Evolutionary conservation across 352 stramenopile genomes (phyloP), one percentile per base, ranked within the genome.

Genomic region (Globisporangium nodosum): DNA sequence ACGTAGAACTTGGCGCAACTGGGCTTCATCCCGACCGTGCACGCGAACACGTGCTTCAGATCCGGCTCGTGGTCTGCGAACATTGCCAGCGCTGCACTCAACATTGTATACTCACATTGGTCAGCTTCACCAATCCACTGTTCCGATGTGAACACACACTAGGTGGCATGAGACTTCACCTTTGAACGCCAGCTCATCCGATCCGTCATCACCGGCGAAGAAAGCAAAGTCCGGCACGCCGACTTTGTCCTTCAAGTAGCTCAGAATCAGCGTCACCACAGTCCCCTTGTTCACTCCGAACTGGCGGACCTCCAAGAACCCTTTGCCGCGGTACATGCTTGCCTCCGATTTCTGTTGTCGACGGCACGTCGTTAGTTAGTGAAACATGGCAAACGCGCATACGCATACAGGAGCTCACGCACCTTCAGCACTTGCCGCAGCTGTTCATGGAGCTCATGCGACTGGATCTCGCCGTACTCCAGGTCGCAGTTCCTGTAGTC

Each of bases 391-490:
- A 15, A 13, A 15, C 35, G 4, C 12, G 35, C 3, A 42, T 42
- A 12, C 35, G 12, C 35, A 27, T 35, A 43, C 5, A 15, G 16
- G 27, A 42, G 18, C n/a, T 11, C 1, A 40, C 59, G 42, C 61
- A 98, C 91, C 67, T 96, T 92, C 2, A 89, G 68, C 24, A 99
- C 68, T 61, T 99, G 92, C 42, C 97, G 90, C 60, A 99, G 90
- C 31, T 99, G 85, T 67, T 97, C 78, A 45, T 81, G 79, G 15
- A 92, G 62, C 56, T 92, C 96, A 49, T 97, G 85, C 1, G 94
- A 97, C 71, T 99, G 97, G 56, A 99, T 90, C 58, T 97, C 94
- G 43, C 97, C 97, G 69, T 99, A 99, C 63, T 99, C 97, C 53
- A 96, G 95, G 71, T 99, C 97, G 11, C 96, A 97, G 74, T 98